Evolutionary conservation across 768 basidiomycete genomes (phyloP), one percentile per base, ranked within the genome.

Genomic region (Xerocomellus amylosporus): DNA sequence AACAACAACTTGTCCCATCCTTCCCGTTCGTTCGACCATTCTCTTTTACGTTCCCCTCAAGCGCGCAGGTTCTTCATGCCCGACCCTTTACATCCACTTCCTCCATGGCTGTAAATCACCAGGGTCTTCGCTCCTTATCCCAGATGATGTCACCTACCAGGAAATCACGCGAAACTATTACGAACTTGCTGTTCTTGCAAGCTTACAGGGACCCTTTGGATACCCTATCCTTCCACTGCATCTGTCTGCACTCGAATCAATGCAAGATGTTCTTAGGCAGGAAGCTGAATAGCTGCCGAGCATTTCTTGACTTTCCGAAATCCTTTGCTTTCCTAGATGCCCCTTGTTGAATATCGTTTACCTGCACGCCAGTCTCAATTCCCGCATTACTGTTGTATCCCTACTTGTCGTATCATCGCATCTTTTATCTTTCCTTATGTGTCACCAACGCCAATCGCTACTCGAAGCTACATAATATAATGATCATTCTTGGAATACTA

Each of bases 151-250:
- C 49, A 71, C 68, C 46, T 64, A 71, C 56, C 63, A 71, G 24
- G 89, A 90, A 50, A 79, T 92, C 62, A 81, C 86, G 17, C 75
- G 71, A 41, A 91, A 83, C 63, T 91, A 79, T 63, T 77, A 88
- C 61, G 86, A 87, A 54, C 78, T 93, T 17, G 75, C 83, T 2
- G 77, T 89, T 28, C 79, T 92, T 10, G 78, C 83, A 46, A 62
- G 58, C 38, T 46, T 69, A 33, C 71, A 71, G 66, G 75, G 74
- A 56, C 71, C 82, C 44, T 75, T 71, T 28, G 76, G 73, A 49
- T 77, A 81, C 61, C 75, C 81, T 10, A 72, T 75, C 37, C 67
- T 93, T 48, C 90, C 90, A 13, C 82, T 87, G 64, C 90, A 93
- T 64, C 75, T 92, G 34, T 85, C 83, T 30, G 87, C 88, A 15